These are phyloP conservation scores for Neurospora sp. DNA, from an alignment of 2,329 filamentous ascomycete species.

Conservation along the genomic window DNA sequence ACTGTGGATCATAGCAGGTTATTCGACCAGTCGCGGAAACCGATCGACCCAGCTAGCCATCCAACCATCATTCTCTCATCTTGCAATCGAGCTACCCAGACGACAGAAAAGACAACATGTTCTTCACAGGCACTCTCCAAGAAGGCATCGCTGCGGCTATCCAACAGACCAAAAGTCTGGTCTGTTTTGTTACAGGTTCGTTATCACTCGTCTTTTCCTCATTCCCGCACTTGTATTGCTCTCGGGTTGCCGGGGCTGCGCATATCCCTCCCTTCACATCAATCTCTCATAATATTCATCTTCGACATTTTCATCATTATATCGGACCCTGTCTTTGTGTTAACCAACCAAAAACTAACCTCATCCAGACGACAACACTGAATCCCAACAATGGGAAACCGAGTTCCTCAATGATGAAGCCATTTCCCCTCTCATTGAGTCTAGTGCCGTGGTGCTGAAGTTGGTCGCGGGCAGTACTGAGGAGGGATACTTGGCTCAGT, in stretches of 20 bases:
- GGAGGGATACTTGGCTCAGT: slow-evolving; percentile 69
- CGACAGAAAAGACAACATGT: slow-evolving; percentile 46
- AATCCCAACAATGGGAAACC: slow-evolving; percentile 63
- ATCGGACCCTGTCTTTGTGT: not conserved
- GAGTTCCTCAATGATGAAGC: slow-evolving; percentile 51
- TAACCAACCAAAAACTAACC: not conserved
- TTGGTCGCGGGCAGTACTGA: slow-evolving; percentile 66
- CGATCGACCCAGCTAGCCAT: not conserved
- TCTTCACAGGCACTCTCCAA: slow-evolving; percentile 70
- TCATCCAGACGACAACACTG: slow-evolving; percentile 53
- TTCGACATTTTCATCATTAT: not conserved
- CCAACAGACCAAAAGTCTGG: slow-evolving; percentile 63
- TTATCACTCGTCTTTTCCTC: not conserved
- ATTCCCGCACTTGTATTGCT: not conserved
- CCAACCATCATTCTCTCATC: not conserved
- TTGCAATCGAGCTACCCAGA: not conserved
- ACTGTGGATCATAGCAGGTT: not conserved
- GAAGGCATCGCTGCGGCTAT: slow-evolving; percentile 71
- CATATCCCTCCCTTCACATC: not conserved
- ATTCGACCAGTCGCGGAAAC: not conserved
- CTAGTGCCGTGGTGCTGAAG: slow-evolving; percentile 59
- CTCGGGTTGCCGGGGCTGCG: not conserved
- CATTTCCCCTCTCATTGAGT: slow-evolving; percentile 43
- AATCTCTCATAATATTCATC: not conserved
- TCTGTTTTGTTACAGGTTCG: slow-evolving; percentile 74